These are phyloP conservation scores for Xylariomycetidae sp. DNA, from an alignment of 2,329 filamentous ascomycete species.

Conservation along the genomic window DNA sequence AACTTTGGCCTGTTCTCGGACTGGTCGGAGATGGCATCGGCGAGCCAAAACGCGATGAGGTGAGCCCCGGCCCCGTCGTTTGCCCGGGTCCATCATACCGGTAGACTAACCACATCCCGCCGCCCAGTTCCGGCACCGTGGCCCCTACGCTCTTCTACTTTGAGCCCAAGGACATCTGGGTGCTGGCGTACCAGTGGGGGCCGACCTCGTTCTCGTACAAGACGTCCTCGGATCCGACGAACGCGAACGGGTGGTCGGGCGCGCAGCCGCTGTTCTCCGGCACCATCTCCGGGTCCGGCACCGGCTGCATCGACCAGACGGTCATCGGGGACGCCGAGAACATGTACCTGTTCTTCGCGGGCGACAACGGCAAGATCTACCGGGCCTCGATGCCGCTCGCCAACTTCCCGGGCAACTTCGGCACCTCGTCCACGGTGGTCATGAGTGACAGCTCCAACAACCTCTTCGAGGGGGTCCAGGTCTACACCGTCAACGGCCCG, in stretches of 20 bases:
- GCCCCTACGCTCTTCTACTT: conserved; percentile 61
- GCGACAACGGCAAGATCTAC: conserved; percentile 63
- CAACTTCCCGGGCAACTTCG: conserved; percentile 57
- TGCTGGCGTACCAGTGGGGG: conserved; percentile 63
- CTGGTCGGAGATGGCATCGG: conserved; percentile 45
- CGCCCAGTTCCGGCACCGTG: conserved; percentile 38
- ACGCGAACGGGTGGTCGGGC: conserved; percentile 50
- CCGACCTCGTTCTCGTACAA: conserved; percentile 52
- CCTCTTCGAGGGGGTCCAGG: conserved; percentile 61
- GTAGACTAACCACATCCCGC: no score
- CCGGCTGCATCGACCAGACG: conserved; percentile 56
- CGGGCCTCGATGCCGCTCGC: conserved; percentile 55
- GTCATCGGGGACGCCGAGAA: conserved; percentile 53
- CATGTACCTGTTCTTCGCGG: conserved; percentile 64
- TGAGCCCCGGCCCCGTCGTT: no score
- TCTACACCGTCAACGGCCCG: conserved; percentile 53
- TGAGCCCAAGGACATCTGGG: conserved; percentile 53
- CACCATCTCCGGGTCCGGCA: conserved; percentile 42
- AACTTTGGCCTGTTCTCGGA: conserved; percentile 48
- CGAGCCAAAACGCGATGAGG: conserved; percentile 46
- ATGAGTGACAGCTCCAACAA: conserved; percentile 48
- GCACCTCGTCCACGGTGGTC: conserved; percentile 40
- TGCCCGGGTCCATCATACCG: no score
- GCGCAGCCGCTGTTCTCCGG: conserved; percentile 51
- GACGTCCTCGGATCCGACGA: conserved; percentile 52